These are phyloP conservation scores for Thalia dealbata DNA, from an alignment of 176 grass and related monocot species.

Conservation along the genomic window DNA sequence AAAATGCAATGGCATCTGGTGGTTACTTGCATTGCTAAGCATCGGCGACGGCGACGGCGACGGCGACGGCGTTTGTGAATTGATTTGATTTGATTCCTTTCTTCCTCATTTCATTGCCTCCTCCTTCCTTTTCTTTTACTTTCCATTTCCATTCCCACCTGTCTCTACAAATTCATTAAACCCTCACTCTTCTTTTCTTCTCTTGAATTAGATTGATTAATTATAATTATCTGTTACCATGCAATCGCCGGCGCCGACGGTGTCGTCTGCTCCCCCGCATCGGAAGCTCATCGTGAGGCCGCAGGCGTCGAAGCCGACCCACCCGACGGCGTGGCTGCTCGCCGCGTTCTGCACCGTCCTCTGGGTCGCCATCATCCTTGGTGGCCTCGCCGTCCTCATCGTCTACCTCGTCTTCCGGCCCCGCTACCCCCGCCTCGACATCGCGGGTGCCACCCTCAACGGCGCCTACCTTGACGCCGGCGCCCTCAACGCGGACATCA, in stretches of 20 bases:
- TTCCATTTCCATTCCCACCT: no score
- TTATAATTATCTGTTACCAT: not conserved
- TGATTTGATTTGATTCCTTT: no score
- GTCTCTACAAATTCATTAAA: no score
- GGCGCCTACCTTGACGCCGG: slow-evolving; percentile 53
- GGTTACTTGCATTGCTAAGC: no score
- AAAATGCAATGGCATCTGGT: no score
- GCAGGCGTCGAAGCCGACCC: not conserved
- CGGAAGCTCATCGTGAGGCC: not conserved
- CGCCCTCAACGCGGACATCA: slow-evolving; percentile 62
- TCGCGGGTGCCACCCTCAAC: slow-evolving; percentile 56
- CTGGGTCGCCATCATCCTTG: slow-evolving; percentile 48
- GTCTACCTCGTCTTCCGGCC: slow-evolving; percentile 74
- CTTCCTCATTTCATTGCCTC: no score
- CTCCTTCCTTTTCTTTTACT: no score
- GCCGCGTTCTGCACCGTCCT: slow-evolving; percentile 42
- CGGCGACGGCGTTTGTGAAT: no score
- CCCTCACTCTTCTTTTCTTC: no score
- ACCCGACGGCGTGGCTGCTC: not conserved
- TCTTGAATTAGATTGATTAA: no score
- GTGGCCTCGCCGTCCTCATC: slow-evolving; percentile 48
- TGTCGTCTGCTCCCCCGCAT: not conserved
- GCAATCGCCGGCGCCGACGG: not conserved
- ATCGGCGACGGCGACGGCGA: no score
- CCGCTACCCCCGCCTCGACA: slow-evolving; percentile 38